Evolutionary conservation across 805 yeast genomes (phyloP), one percentile per base, ranked within the genome.

Genomic region (Priceomyces medius): DNA sequence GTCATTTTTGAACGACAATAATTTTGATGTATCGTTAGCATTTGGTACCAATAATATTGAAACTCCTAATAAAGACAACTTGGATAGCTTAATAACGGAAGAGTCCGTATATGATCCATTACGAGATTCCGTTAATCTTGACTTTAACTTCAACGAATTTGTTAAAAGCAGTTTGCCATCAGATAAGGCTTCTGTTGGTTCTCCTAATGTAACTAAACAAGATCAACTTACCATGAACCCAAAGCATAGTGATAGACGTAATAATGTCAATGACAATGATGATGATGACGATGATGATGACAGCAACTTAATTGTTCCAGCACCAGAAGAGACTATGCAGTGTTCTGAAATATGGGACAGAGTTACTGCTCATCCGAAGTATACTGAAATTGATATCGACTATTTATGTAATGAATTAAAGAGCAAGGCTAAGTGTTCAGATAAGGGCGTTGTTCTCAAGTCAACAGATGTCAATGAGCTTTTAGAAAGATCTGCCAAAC

Each of bases 271-370:
- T 17, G 28, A 35, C 5, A 31, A 23, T n/a, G 31, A 7, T 17
- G 59, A 8, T 55, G 59, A 24, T 13, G 45, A 47, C 10, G 60
- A 58, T 41, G 61, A 55, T 33, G 53, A 53, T 19, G 53, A 55
- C 7, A 60, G 57, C 35, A 70, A 67, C 24, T 71, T 60, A 42
- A 77, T 80, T 20, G 90, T 88, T 3, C 95, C 95, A 4, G 77
- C 84, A 3, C 84, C 79, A 7, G 84, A 81, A 43, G 65, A 63
- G 13, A 71, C 76, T 10, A 59, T 80, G 49, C 80, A 80, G 56
- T 93, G 99, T 63, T 58, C 95, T 0, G 97, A 89, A 51, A 84
- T 91, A 12, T 93, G 99, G 99, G 98, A 91, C 63, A 77, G 98
- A 56, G 85, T 93, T 28, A 86, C 97, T 2, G 65, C 93, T 17